phyloP scores from a whole-genome alignment of 257 asterid species.

The Capsicum chinense region DNA sequence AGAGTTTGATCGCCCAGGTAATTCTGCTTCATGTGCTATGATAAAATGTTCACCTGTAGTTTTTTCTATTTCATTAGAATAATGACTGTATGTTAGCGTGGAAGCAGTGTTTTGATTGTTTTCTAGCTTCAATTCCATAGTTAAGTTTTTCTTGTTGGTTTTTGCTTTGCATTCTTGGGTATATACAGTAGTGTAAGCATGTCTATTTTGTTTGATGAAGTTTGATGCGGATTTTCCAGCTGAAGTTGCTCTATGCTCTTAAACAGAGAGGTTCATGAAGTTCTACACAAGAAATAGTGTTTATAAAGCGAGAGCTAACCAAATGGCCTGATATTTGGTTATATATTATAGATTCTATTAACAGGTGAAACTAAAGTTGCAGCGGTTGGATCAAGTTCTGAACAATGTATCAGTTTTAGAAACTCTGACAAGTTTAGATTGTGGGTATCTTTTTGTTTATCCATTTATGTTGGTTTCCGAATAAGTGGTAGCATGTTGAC shows the following conservation, averaged over 20 bases:
- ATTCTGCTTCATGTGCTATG: slow-evolving; percentile 18
- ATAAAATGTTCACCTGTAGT: neutral
- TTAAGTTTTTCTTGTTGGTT: neutral
- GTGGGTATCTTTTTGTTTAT: neutral
- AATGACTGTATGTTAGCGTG: neutral
- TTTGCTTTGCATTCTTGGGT: neutral
- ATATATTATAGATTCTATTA: neutral
- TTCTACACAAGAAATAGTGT: neutral
- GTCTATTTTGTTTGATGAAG: neutral
- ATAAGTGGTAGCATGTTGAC: neutral
- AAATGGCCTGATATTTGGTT: neutral
- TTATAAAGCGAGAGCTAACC: neutral
- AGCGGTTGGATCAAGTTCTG: neutral
- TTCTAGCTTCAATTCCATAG: slow-evolving; percentile 15
- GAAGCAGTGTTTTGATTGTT: neutral
- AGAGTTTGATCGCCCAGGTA: slow-evolving; percentile 73
- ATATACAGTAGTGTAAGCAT: neutral
- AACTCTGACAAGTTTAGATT: neutral
- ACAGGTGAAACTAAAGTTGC: neutral
- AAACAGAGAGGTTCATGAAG: slow-evolving; percentile 7
- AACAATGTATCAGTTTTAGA: slow-evolving; percentile 4
- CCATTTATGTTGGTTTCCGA: neutral
- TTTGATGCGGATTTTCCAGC: neutral
- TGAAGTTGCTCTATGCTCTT: slow-evolving; percentile 8
- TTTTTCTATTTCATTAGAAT: neutral